These are phyloP conservation scores for Oidium heveae DNA, from an alignment of 2,329 filamentous ascomycete genomes.

Conservation along the genomic window DNA sequence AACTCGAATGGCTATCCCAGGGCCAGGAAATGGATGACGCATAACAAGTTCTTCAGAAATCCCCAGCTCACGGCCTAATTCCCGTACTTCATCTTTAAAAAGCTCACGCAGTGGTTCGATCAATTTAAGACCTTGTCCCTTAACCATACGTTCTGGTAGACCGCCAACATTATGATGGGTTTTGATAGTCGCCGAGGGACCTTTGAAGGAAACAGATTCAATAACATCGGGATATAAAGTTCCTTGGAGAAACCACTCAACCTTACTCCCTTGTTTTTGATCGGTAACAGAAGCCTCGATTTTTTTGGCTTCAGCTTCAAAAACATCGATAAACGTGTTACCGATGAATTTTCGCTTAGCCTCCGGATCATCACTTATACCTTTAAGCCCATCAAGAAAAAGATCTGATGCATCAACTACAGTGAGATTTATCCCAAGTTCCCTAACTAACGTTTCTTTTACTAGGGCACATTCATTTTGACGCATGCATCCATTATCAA, in stretches of 20 bases:
- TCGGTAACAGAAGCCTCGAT: constrained; percentile 49
- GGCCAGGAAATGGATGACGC: constrained; percentile 56
- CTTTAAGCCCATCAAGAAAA: constrained; percentile 55
- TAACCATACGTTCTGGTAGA: constrained; percentile 29
- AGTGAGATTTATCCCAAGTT: constrained; percentile 75
- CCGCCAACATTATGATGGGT: constrained; percentile 49
- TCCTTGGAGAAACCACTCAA: constrained; percentile 73
- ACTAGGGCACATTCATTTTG: constrained; percentile 66
- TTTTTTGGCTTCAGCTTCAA: constrained; percentile 51
- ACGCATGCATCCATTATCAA: constrained; percentile 69
- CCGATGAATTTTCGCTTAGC: constrained; percentile 83
- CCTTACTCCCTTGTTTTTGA: constrained; percentile 41
- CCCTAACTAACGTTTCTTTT: constrained; percentile 49
- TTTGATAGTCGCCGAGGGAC: constrained; percentile 46
- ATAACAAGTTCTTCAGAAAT: constrained; percentile 53
- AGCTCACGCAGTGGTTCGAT: constrained; percentile 59
- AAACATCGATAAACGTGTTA: constrained; percentile 52
- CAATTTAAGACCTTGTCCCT: constrained; percentile 30
- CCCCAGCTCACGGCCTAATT: constrained; percentile 41
- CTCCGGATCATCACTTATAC: constrained; percentile 53
- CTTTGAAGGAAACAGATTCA: constrained; percentile 44
- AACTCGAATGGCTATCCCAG: constrained; percentile 42
- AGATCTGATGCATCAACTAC: constrained; percentile 55
- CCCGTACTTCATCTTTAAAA: constrained; percentile 64
- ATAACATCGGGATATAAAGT: constrained; percentile 38